These are phyloP conservation scores for Tausonia pullulans DNA, from an alignment of 1,284 basidiomycete species.

Conservation along the genomic window DNA sequence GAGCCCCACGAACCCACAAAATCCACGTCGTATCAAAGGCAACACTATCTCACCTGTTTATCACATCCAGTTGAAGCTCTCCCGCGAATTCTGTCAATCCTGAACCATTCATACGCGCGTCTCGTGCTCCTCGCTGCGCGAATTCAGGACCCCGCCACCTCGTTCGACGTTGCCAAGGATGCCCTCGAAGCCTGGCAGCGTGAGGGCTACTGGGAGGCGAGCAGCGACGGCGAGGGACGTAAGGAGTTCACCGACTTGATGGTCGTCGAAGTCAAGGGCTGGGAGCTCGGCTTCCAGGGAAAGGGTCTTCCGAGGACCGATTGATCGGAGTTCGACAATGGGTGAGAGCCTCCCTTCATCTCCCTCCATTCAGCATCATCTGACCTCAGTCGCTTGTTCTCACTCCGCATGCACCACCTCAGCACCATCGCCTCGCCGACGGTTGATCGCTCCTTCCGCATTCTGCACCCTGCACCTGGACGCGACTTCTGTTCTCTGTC, in stretches of 20 bases:
- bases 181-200: slow-evolving; percentile 14
- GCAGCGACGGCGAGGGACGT: not conserved
- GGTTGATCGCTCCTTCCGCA: no score
- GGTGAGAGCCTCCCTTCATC: no score
- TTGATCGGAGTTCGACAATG: no score
- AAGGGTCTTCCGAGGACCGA: not conserved
- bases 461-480: no score
- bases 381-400: no score
- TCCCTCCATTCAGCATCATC: no score
- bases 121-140: not conserved
- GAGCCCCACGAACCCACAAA: not conserved
- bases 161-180: slow-evolving; percentile 1
- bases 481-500: no score
- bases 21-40: not conserved
- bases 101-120: slow-evolving; percentile 4
- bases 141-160: not conserved
- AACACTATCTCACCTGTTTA: not conserved
- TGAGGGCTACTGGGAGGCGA: not conserved
- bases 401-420: no score
- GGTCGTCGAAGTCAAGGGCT: slow-evolving; percentile 13
- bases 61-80: not conserved
- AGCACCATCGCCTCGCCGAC: no score
- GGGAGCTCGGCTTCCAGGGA: slow-evolving; percentile 9
- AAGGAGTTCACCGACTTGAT: slow-evolving; percentile 13
- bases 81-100: not conserved